Percentiles rank a stretch among this genome's conserved stretches.
Conservation (phyloP, 495 filamentous ascomycete species). For the Neurospora terricola region DNA sequence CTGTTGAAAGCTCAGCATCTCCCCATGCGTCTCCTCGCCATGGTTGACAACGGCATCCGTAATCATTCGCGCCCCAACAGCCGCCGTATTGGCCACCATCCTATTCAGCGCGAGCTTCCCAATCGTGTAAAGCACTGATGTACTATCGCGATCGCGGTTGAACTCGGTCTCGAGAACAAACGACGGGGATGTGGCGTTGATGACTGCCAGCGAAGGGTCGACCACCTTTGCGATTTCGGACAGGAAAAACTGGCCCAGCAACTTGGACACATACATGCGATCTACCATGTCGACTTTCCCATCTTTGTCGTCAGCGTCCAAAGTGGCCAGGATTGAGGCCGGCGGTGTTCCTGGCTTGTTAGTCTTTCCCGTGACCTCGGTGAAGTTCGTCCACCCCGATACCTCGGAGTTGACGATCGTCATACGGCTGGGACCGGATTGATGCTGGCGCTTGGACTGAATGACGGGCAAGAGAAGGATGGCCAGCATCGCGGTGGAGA, state of each 20-base stretch:
- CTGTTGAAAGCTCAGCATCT: constrained; percentile 26
- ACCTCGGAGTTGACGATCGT: constrained; percentile 8
- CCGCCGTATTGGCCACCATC: constrained; percentile 16
- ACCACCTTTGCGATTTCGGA: constrained; percentile 16
- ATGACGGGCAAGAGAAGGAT: constrained; percentile 24
- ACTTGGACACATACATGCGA: constrained; percentile 26
- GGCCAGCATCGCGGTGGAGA: constrained; percentile 36
- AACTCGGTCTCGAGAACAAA: constrained; percentile 26
- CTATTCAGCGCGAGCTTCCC: constrained; percentile 1
- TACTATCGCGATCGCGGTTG: constrained; percentile 18
- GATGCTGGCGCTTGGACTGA: constrained; percentile 13
- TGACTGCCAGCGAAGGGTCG: constrained; percentile 24
- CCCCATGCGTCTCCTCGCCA: constrained; percentile 33
- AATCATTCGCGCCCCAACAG: constrained; percentile 24
- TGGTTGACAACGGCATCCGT: constrained; percentile 27
- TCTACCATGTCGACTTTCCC: constrained; percentile 7
- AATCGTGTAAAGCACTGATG: constrained; percentile 3
- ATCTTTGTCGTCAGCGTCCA: constrained; percentile 20
- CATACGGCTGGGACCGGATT: neutral
- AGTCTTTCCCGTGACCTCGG: neutral
- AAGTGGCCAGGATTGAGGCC: constrained; percentile 23
- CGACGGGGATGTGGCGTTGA: constrained; percentile 36
- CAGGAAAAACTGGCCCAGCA: constrained; percentile 31
- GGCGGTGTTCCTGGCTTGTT: neutral
- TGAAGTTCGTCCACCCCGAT: neutral